phyloP scores from a whole-genome alignment of 257 asterid species.

The Osmanthus fragrans region DNA sequence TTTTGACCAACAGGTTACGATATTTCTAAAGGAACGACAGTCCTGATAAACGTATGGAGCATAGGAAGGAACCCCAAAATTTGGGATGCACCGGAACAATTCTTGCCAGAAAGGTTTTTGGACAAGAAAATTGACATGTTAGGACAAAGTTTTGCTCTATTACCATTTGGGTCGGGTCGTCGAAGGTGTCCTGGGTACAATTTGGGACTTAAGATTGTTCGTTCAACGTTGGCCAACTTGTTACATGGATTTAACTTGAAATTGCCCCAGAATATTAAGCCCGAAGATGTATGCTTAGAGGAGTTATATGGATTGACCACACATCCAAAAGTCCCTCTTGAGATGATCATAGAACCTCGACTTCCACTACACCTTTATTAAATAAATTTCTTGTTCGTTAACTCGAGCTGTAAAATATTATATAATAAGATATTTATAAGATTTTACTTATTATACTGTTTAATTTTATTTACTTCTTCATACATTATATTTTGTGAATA shows the following conservation, averaged over 20 bases:
- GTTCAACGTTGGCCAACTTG: constrained; percentile 18
- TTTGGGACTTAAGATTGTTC: constrained; percentile 17
- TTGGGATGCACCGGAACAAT: constrained; percentile 33
- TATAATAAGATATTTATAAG: too few relatives aligned
- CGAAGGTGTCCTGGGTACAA: constrained; percentile 4
- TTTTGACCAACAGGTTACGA: constrained; percentile 22
- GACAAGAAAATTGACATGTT: constrained; percentile 16
- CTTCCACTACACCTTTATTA: constrained; percentile 17
- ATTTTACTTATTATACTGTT: too few relatives aligned
- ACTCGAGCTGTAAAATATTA: too few relatives aligned
- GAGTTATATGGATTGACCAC: constrained; percentile 29
- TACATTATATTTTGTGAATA: too few relatives aligned
- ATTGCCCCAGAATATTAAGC: constrained; percentile 27
- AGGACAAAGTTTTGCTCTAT: constrained; percentile 6
- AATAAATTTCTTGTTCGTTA: not conserved
- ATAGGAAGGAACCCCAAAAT: constrained; percentile 27
- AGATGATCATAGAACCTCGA: constrained; percentile 23
- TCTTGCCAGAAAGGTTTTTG: constrained; percentile 36
- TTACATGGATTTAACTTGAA: constrained; percentile 29
- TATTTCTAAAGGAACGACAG: constrained; percentile 28
- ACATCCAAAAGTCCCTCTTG: constrained; percentile 27
- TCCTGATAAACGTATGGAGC: constrained; percentile 32
- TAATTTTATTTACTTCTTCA: too few relatives aligned
- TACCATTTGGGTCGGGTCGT: constrained; percentile 17
- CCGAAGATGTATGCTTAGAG: constrained; percentile 31